These are phyloP conservation scores for Emericellopsis terricola DNA, from an alignment of 495 filamentous ascomycete genomes.

Conservation along the genomic window DNA sequence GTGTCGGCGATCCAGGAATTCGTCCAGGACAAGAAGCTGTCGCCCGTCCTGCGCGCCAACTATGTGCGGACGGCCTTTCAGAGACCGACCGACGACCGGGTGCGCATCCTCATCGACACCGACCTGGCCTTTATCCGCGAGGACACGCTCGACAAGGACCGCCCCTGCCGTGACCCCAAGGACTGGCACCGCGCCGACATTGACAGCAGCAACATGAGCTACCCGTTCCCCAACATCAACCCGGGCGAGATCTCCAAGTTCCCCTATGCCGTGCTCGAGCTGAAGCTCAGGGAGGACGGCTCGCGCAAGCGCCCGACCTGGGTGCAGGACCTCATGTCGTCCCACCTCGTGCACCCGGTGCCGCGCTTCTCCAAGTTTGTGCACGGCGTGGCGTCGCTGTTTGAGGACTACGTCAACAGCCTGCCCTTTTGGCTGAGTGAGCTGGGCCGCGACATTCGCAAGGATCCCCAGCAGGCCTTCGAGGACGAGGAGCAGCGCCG, in stretches of 20 bases:
- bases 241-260: slow-evolving; percentile 88
- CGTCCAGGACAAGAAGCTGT: slow-evolving; percentile 55
- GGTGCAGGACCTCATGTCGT: slow-evolving; percentile 77
- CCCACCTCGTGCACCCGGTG: slow-evolving; percentile 76
- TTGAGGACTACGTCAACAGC: slow-evolving; percentile 90
- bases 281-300: slow-evolving; percentile 64
- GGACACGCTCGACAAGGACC: slow-evolving; percentile 63
- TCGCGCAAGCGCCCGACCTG: slow-evolving; percentile 56
- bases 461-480: slow-evolving; percentile 80
- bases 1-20: slow-evolving; percentile 67
- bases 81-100: slow-evolving; percentile 78
- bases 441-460: slow-evolving; percentile 79
- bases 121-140: slow-evolving; percentile 85
- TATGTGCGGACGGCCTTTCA: slow-evolving; percentile 94
- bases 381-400: slow-evolving; percentile 77
- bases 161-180: slow-evolving; percentile 72
- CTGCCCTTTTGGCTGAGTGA: slow-evolving; percentile 92
- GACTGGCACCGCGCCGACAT: slow-evolving; percentile 88
- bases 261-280: slow-evolving; percentile 79
- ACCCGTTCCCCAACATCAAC: slow-evolving; percentile 67
- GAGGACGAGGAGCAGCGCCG: slow-evolving; percentile 75
- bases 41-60: slow-evolving; percentile 78
- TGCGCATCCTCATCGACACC: slow-evolving; percentile 85
- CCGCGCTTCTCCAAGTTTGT: slow-evolving; percentile 93
- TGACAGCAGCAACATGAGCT: slow-evolving; percentile 64